A percentile compares a stretch with the other conserved stretches of the same genome.
Evolutionary conservation across 2,329 filamentous ascomycete genomes (phyloP).

Genomic region (Amesomyces nigricolor): DNA sequence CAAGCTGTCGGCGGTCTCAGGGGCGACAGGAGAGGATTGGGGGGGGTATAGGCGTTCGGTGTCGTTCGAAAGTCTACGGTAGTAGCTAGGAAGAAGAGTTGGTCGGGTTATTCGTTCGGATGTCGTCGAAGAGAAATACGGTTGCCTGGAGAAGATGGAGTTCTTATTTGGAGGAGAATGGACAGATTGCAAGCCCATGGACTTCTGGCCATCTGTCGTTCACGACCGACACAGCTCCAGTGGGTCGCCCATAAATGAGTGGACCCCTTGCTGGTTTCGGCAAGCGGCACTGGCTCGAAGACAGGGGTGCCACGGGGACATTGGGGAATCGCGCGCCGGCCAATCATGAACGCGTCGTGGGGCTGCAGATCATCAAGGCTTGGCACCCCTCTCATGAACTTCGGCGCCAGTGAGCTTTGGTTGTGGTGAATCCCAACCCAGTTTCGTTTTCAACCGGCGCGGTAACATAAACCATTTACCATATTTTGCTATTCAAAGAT

Average conservation of each 20-base stretch:
- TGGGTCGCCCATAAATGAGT: slow-evolving; percentile 6
- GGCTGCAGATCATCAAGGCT: slow-evolving; percentile 5
- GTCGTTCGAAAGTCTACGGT: not conserved
- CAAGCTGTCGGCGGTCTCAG: not conserved
- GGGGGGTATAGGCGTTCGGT: not conserved
- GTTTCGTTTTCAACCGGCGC: too few species aligned
- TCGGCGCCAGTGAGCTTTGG: not conserved
- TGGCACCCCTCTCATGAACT: not conserved
- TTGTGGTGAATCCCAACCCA: too few species aligned
- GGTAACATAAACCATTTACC: not conserved
- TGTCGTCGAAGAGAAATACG: not conserved
- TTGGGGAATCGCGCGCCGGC: not conserved
- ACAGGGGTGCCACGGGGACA: slow-evolving; percentile 15
- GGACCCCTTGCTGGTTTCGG: slow-evolving; percentile 7
- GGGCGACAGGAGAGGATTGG: not conserved
- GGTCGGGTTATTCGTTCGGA: not conserved
- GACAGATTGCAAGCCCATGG: slow-evolving; percentile 27
- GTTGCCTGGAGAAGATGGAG: not conserved
- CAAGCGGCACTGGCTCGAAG: slow-evolving; percentile 2
- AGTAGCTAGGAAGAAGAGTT: not conserved
- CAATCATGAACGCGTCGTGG: not conserved
- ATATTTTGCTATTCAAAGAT: too few species aligned
- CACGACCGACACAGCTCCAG: slow-evolving; percentile 11
- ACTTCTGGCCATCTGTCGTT: slow-evolving; percentile 28
- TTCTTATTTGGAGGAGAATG: slow-evolving; percentile 12